Base-by-base conservation (phyloP, 805 yeast species). In the Nakazawaea laoshanensis region DNA sequence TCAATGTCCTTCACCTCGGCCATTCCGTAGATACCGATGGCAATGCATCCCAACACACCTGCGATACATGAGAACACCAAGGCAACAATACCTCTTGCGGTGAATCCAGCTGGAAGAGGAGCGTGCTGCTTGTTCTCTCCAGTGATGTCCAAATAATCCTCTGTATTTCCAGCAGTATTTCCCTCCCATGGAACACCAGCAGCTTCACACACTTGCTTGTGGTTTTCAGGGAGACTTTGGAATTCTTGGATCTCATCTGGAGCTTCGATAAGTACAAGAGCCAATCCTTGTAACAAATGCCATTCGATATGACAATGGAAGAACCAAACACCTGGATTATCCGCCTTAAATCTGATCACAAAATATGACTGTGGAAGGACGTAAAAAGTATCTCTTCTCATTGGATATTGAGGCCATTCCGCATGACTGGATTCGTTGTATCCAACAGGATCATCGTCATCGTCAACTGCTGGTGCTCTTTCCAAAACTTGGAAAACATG, bases 291-390 rank as follows among this genome's bases (percentile, higher is more conserved):
- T 50, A 77, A 70, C 67, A 89, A 71, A 64, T 92, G 98, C 98
- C 98, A 89, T 57, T 92, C 97, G 50, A 92, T 82, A 57, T 89
- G 98, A 61, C 98, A 89, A 64, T 89, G 98, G 94, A 92, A 92
- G 57, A 78, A 74, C 98, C 97, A 89, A 27, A 88, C 88, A 65
- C 98, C 98, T 20, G 97, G 98, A 57, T 92, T 92, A 54, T 82
- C 78, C 34, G 97, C 94, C 50, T 71, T 74, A 68, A 87, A 89
- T 53, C 97, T 74, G 42, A 89, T 51, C 20, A 85, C 88, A 49
- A 87, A 70, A 62, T 84, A 78, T 2, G 96, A 87, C 52, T 83
- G 83, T 18, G 94, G 87, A 52, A 76, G 71, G 29, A 83, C 84
- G 47, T 76, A 79, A 8, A 81, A 61, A 7, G 82, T 74, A 55